Evolutionary conservation across 768 basidiomycete genomes (phyloP).

Genomic region (Crassisporium funariophilum): DNA sequence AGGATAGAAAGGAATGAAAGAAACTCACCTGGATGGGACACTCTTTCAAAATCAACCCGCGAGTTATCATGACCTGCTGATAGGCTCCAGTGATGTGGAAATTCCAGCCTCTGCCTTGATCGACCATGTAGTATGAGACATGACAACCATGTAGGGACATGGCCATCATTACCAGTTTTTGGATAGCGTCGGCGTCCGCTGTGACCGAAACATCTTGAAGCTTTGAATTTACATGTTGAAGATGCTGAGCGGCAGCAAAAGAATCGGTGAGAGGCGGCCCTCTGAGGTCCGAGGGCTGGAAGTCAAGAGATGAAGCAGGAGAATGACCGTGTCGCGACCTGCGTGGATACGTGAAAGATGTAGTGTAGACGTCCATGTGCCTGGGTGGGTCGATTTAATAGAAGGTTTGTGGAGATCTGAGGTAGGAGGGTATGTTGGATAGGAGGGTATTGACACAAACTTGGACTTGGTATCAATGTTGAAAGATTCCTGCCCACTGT

Average conservation of each 20-base stretch:
- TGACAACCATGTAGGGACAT: conserved; percentile 83
- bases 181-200: conserved; percentile 72
- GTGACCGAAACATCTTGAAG: conserved; percentile 40
- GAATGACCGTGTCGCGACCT: conserved; percentile 72
- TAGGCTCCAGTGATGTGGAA: conserved; percentile 90
- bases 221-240: conserved; percentile 37
- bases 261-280: conserved; percentile 43
- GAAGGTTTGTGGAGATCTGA: conserved; percentile 14
- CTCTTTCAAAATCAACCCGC: conserved; percentile 88
- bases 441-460: conserved; percentile 55
- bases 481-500: conserved; percentile 33
- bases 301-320: conserved; percentile 65
- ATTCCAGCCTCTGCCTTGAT: conserved; percentile 79
- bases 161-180: conserved; percentile 77
- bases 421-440: conserved; percentile 37
- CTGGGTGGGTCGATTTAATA: conserved; percentile 20
- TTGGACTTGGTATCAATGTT: conserved; percentile 48
- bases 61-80: conserved; percentile 88
- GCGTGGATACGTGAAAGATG: conserved; percentile 91
- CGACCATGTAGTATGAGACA: conserved; percentile 74
- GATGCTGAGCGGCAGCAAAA: conserved; percentile 40
- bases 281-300: conserved; percentile 50
- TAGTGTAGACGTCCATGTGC: conserved; percentile 92
- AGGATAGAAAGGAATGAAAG: conserved; percentile 14
- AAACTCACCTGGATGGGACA: conserved; percentile 76